Conservation (phyloP, 768 basidiomycete genomes). For the Tylopilus balloui region DNA sequence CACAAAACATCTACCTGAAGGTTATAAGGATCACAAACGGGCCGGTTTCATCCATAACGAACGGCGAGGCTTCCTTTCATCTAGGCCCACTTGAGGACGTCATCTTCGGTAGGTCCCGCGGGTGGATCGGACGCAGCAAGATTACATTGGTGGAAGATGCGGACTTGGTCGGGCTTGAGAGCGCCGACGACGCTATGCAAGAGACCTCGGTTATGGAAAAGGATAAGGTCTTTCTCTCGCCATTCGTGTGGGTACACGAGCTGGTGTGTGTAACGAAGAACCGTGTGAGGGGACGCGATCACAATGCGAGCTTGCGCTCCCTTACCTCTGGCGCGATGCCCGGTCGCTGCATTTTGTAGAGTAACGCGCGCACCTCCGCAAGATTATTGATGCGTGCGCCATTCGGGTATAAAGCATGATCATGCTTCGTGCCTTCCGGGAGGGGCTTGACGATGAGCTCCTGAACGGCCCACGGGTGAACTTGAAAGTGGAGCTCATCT, state of each 20-base stretch:
- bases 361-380: slow-evolving; percentile 60
- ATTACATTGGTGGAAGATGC: slow-evolving; percentile 55
- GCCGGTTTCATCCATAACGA: no score
- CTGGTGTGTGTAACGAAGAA: slow-evolving; percentile 13
- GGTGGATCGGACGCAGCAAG: slow-evolving; percentile 51
- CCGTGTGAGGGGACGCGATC: neutral
- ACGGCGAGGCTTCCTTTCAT: neutral
- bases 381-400: slow-evolving; percentile 77
- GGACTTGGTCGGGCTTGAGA: slow-evolving; percentile 43
- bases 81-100: slow-evolving; percentile 42
- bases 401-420: slow-evolving; percentile 75
- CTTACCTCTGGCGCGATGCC: slow-evolving; percentile 73
- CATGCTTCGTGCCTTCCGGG: slow-evolving; percentile 51
- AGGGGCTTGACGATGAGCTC: slow-evolving; percentile 72
- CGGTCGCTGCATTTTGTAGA: slow-evolving; percentile 87
- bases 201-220: slow-evolving; percentile 72
- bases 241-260: slow-evolving; percentile 89
- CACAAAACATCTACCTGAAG: neutral
- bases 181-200: slow-evolving; percentile 68
- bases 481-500: slow-evolving; percentile 78
- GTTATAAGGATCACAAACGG: no score
- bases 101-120: slow-evolving; percentile 42
- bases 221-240: slow-evolving; percentile 60
- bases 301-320: neutral
- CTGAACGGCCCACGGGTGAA: slow-evolving; percentile 74